These are phyloP conservation scores for Boletus tylopilopsis DNA, from an alignment of 768 basidiomycete species.

Conservation along the genomic window DNA sequence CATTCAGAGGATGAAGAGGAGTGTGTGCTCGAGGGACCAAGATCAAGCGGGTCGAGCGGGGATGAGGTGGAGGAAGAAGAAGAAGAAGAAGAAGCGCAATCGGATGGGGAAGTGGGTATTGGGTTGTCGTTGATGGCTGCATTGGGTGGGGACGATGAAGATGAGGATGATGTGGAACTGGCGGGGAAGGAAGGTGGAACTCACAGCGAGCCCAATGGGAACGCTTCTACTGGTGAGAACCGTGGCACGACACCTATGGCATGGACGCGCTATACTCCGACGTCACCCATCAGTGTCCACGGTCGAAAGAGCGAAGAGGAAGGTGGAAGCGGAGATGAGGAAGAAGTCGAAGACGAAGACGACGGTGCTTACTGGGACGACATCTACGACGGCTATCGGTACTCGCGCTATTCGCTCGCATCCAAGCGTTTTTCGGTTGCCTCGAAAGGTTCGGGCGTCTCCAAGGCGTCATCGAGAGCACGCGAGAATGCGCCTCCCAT, in stretches of 20 bases:
- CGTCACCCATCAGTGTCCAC: conserved; percentile 13
- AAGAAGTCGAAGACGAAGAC: conserved; percentile 22
- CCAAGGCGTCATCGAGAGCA: conserved; percentile 25
- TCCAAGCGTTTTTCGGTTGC: conserved; percentile 22
- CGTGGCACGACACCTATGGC: conserved; percentile 15
- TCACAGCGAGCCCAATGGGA: conserved; percentile 1
- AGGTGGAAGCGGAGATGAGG: not conserved
- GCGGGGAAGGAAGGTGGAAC: not conserved
- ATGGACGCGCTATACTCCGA: conserved; percentile 30
- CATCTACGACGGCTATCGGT: conserved; percentile 80
- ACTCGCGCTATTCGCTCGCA: conserved; percentile 57
- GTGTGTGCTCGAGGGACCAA: conserved; percentile 5
- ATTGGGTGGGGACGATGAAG: conserved; percentile 34
- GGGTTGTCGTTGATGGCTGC: conserved; percentile 63
- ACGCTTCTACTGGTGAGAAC: not conserved
- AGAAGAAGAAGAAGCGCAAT: conserved; percentile 29
- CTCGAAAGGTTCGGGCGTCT: conserved; percentile 22
- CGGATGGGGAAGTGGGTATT: conserved; percentile 65
- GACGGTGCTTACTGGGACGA: conserved; percentile 60
- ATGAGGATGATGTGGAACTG: conserved; percentile 11
- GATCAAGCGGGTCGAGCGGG: not conserved
- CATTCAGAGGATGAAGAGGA: conserved; percentile 11
- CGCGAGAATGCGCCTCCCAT: conserved; percentile 25
- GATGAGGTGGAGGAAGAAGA: not conserved
- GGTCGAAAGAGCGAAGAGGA: no score